Evolutionary conservation across 2,329 filamentous ascomycete genomes (phyloP), one percentile per base, ranked within the genome.

Genomic region (Fusarium compactum): DNA sequence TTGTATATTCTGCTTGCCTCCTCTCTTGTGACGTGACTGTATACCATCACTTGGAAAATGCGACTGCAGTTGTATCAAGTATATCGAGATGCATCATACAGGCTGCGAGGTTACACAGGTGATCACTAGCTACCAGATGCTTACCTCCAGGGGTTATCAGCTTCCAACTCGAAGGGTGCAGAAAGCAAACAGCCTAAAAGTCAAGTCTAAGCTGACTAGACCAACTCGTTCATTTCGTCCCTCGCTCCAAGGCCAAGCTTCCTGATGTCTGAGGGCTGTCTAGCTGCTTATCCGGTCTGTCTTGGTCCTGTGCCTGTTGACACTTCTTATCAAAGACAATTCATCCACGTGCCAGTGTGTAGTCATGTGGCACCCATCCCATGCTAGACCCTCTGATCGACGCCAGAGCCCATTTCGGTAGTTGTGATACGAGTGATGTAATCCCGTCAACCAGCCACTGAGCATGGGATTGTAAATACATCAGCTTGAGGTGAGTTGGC

Each of bases 291-390:
- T 58, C 45, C 51, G 24, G 50, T 48, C 54, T 47, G 18, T 29
- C 47, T 43, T 41, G 9, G 44, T 55, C 40, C 41, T 24, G 15
- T 44, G 25, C 41, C 20, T 24, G 22, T 51, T 55, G 54, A 45
- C 60, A 44, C 18, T 50, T 52, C 65, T 70, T 60, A 56, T 70
- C 58, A 56, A 50, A 57, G 47, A 46, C 56, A 44, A 44, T 15
- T 8, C 20, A 54, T 58, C 64, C 68, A 71, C 64, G 67, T 70
- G 68, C 68, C 59, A 69, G 38, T 51, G 24, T 41, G 44, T 41
- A 56, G 68, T 70, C 68, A 70, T 70, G 68, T 70, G 68, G 63
- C 45, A 60, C 46, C 50, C 65, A 72, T 38, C 54, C 60, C 64
- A 65, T 56, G 44, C 52, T 71, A 70, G 62, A 51, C 57, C 69